Evolutionary conservation across 2,329 filamentous ascomycete species (phyloP).

Genomic region (Tolypocladium guangdongense): DNA sequence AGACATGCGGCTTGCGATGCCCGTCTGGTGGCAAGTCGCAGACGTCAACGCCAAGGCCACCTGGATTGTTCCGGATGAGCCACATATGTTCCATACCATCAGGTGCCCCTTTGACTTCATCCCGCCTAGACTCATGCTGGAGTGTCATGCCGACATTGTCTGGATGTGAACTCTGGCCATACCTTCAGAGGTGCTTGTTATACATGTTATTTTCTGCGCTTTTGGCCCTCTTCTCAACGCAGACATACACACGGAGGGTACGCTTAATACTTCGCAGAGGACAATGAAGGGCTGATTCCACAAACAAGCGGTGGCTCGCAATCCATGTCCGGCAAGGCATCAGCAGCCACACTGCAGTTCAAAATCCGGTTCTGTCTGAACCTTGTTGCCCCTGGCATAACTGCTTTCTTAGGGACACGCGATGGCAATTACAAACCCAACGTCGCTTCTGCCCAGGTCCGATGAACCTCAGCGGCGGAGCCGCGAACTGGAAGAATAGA

Average conservation of each 20-base stretch:
- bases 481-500: not conserved
- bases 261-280: not conserved
- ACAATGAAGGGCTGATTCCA: no score
- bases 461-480: not conserved
- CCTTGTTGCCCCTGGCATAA: not conserved
- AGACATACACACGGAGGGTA: no score
- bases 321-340: not conserved
- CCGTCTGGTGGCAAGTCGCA: not conserved
- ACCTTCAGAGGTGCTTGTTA: no score
- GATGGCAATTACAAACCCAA: no score
- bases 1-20: not conserved
- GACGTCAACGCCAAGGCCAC: not conserved
- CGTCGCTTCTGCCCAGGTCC: not conserved
- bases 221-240: no score
- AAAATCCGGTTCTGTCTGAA: not conserved
- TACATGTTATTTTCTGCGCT: no score
- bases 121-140: no score
- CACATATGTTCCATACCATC: not conserved
- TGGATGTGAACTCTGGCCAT: no score
- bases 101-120: not conserved
- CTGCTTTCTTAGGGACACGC: not conserved
- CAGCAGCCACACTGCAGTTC: not conserved
- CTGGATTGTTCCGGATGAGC: not conserved
- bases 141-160: no score
- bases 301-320: not conserved